phyloP scores from a whole-genome alignment of 345 rosid species.

The Boechera divaricarpa region DNA sequence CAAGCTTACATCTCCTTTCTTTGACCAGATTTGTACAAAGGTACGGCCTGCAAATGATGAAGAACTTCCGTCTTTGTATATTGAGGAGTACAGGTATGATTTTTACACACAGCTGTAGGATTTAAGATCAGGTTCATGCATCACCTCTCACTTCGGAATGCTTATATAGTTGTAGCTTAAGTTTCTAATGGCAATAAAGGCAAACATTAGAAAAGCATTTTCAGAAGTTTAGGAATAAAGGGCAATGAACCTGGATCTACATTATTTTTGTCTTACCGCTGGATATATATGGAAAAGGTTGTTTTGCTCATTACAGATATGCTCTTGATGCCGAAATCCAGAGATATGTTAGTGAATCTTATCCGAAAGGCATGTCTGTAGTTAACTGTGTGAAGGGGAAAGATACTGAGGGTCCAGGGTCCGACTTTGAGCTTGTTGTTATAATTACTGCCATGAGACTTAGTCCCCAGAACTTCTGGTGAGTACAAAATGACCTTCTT shows the following conservation, averaged over 20 bases:
- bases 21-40: slow-evolving; percentile 80
- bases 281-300: slow-evolving; percentile 6
- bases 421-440: slow-evolving; percentile 85
- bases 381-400: slow-evolving; percentile 82
- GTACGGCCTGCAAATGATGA: slow-evolving; percentile 93
- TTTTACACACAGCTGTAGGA: slow-evolving; percentile 20
- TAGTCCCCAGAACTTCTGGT: slow-evolving; percentile 99
- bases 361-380: slow-evolving; percentile 87
- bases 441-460: slow-evolving; percentile 82
- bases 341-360: slow-evolving; percentile 85
- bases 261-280: slow-evolving; percentile 11
- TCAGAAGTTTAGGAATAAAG: background rate
- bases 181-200: slow-evolving; percentile 11
- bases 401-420: slow-evolving; percentile 82
- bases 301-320: slow-evolving; percentile 57
- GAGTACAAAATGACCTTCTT: slow-evolving; percentile 39
- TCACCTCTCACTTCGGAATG: background rate
- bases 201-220: slow-evolving; percentile 1
- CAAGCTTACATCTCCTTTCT: slow-evolving; percentile 2
- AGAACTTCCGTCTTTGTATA: slow-evolving; percentile 82
- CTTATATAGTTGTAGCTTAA: slow-evolving; percentile 15
- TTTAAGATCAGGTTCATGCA: slow-evolving; percentile 22
- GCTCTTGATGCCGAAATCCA: slow-evolving; percentile 85
- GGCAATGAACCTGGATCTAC: background rate
- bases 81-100: slow-evolving; percentile 86